phyloP scores from a whole-genome alignment of 2,329 filamentous ascomycete genomes.

The Amylocarpus encephaloides region DNA sequence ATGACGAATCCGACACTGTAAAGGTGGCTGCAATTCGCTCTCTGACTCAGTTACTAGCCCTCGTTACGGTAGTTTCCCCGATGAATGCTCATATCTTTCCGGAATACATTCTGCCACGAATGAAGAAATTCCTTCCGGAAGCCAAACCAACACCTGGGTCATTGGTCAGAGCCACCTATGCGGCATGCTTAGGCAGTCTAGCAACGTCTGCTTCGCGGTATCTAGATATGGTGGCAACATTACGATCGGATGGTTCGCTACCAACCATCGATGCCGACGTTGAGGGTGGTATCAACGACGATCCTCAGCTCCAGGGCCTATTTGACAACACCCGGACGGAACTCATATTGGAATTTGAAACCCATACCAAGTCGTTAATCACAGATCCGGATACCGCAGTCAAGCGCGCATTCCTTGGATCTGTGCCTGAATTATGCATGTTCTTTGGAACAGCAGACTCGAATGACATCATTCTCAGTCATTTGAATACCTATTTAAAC shows the following conservation, averaged over 20 bases:
- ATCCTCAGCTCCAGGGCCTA: slow-evolving; percentile 69
- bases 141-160: slow-evolving; percentile 52
- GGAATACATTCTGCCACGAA: slow-evolving; percentile 60
- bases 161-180: slow-evolving; percentile 82
- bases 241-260: slow-evolving; percentile 76
- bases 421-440: slow-evolving; percentile 84
- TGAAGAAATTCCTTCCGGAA: slow-evolving; percentile 53
- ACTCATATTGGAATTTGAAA: slow-evolving; percentile 76
- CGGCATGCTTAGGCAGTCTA: slow-evolving; percentile 82
- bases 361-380: slow-evolving; percentile 81
- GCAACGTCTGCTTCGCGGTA: slow-evolving; percentile 81
- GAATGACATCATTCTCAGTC: slow-evolving; percentile 92
- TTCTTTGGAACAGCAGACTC: slow-evolving; percentile 91
- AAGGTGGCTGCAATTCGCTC: slow-evolving; percentile 79
- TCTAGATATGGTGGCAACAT: slow-evolving; percentile 82
- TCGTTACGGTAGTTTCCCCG: slow-evolving; percentile 81
- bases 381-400: slow-evolving; percentile 83
- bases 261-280: slow-evolving; percentile 71
- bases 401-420: slow-evolving; percentile 82
- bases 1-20: slow-evolving; percentile 77
- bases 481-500: slow-evolving; percentile 95
- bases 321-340: slow-evolving; percentile 85
- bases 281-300: slow-evolving; percentile 62
- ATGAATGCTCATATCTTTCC: slow-evolving; percentile 65
- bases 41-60: slow-evolving; percentile 78